Evolutionary conservation across 1,284 basidiomycete species (phyloP).

Genomic region (Leccinum holopus): DNA sequence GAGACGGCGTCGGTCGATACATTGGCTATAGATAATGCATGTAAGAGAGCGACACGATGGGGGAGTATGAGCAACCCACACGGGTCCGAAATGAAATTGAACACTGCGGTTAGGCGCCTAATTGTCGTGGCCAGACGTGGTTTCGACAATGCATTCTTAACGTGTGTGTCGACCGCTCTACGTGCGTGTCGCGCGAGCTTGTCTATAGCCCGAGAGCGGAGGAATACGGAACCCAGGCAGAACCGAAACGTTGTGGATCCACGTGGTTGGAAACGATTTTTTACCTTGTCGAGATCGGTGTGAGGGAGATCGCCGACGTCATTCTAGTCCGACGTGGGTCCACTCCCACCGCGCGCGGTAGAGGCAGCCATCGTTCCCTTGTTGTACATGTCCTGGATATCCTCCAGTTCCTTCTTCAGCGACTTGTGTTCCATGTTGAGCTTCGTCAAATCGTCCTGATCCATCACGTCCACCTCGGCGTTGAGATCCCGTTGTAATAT

Average conservation of each 20-base stretch:
- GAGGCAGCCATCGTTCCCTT: slow-evolving; percentile 10
- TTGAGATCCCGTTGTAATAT: slow-evolving; percentile 66
- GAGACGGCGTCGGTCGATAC: slow-evolving; percentile 42
- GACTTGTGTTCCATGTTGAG: slow-evolving; percentile 44
- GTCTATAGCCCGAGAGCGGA: slow-evolving; percentile 54
- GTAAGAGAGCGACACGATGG: slow-evolving; percentile 11
- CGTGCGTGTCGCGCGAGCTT: slow-evolving; percentile 65
- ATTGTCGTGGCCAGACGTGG: slow-evolving; percentile 64
- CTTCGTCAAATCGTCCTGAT: slow-evolving; percentile 49
- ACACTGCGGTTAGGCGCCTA: slow-evolving; percentile 65
- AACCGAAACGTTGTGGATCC: background rate
- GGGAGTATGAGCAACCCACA: slow-evolving; percentile 46
- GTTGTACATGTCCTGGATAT: slow-evolving; percentile 41
- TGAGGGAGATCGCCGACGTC: slow-evolving; percentile 51
- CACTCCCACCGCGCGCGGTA: background rate
- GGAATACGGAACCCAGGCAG: slow-evolving; percentile 10
- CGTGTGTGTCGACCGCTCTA: slow-evolving; percentile 64
- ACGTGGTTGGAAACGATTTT: slow-evolving; percentile 3
- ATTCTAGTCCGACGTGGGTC: slow-evolving; percentile 15
- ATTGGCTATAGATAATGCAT: slow-evolving; percentile 37
- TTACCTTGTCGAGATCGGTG: slow-evolving; percentile 65
- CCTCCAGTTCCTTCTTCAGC: slow-evolving; percentile 47
- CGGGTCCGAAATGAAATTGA: slow-evolving; percentile 59
- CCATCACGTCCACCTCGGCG: slow-evolving; percentile 45
- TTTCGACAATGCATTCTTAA: slow-evolving; percentile 65